A percentile compares a stretch with the other conserved stretches of the same genome.
These are phyloP conservation scores for Globisporangium megalacanthum DNA, from an alignment of 352 stramenopile species.

Conservation along the genomic window DNA sequence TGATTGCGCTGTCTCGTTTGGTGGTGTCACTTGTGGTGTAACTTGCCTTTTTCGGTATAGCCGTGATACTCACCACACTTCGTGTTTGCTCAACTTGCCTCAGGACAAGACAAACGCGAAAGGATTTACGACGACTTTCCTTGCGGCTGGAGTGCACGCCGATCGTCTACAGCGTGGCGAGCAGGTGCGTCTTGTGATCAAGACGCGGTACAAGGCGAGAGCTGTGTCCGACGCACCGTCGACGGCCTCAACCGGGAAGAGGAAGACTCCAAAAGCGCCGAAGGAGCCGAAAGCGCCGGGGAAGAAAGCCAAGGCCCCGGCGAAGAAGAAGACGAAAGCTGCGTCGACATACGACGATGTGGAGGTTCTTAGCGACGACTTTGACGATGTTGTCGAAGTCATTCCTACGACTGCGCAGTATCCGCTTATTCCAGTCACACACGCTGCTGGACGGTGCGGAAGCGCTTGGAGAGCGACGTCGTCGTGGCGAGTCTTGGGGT, in stretches of 20 bases:
- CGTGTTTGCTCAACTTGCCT: background rate
- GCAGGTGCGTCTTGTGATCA: slow-evolving; percentile 70
- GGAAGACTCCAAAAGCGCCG: slow-evolving; percentile 24
- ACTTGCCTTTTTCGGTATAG: background rate
- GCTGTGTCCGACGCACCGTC: slow-evolving; percentile 18
- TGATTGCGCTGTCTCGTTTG: background rate
- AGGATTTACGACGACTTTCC: slow-evolving; percentile 80
- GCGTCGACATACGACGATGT: slow-evolving; percentile 30
- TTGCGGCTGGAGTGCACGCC: slow-evolving; percentile 52
- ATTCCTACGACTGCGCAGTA: slow-evolving; percentile 31
- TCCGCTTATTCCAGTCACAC: slow-evolving; percentile 44
- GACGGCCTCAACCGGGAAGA: slow-evolving; percentile 19
- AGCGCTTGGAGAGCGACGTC: background rate
- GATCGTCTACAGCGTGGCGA: slow-evolving; percentile 54
- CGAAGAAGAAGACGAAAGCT: slow-evolving; percentile 33
- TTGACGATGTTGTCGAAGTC: slow-evolving; percentile 55
- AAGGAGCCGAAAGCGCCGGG: slow-evolving; percentile 12
- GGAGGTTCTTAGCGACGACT: slow-evolving; percentile 63
- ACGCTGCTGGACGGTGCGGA: slow-evolving; percentile 41
- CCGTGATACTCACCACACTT: too few relatives aligned
- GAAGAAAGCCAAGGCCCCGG: slow-evolving; percentile 19
- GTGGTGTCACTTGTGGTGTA: background rate
- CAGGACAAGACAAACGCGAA: slow-evolving; percentile 78
- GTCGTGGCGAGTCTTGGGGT: background rate
- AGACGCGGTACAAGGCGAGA: slow-evolving; percentile 53